phyloP scores from a whole-genome alignment of 768 basidiomycete genomes.

The Termitomyces sp. region DNA sequence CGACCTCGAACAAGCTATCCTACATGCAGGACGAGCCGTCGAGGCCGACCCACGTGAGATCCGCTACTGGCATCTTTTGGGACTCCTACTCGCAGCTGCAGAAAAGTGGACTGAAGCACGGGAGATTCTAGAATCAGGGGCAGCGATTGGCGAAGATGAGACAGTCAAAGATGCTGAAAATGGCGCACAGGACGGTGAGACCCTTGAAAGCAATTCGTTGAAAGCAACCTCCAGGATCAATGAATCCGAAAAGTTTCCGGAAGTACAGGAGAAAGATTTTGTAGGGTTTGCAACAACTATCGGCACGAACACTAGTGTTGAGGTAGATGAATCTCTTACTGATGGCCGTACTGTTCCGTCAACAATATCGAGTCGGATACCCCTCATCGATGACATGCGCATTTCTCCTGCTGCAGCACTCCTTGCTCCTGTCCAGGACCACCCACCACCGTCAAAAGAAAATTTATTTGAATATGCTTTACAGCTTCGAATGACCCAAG shows the following conservation, averaged over 20 bases:
- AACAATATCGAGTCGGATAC: conserved; percentile 4
- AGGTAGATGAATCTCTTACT: not conserved
- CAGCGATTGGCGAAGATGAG: conserved; percentile 36
- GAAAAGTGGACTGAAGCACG: conserved; percentile 78
- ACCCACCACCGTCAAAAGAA: conserved; percentile 42
- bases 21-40: conserved; percentile 65
- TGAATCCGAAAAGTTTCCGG: not conserved
- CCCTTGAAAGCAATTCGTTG: not conserved
- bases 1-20: conserved; percentile 62
- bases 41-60: conserved; percentile 59
- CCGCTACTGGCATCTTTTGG: conserved; percentile 89
- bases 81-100: conserved; percentile 69
- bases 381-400: conserved; percentile 17
- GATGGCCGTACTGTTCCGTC: conserved; percentile 1
- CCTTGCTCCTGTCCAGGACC: conserved; percentile 40
- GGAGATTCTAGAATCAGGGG: conserved; percentile 75
- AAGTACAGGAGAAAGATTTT: conserved; percentile 1
- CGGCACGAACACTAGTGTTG: not conserved
- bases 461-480: conserved; percentile 74
- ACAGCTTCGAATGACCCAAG: conserved; percentile 83
- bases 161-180: conserved; percentile 14
- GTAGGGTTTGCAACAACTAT: not conserved
- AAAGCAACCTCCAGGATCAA: not conserved
- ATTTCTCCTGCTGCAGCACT: conserved; percentile 39
- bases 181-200: conserved; percentile 8